Evolutionary conservation across 1,284 basidiomycete species (phyloP).

Genomic region (Hortiboletus rubellus): DNA sequence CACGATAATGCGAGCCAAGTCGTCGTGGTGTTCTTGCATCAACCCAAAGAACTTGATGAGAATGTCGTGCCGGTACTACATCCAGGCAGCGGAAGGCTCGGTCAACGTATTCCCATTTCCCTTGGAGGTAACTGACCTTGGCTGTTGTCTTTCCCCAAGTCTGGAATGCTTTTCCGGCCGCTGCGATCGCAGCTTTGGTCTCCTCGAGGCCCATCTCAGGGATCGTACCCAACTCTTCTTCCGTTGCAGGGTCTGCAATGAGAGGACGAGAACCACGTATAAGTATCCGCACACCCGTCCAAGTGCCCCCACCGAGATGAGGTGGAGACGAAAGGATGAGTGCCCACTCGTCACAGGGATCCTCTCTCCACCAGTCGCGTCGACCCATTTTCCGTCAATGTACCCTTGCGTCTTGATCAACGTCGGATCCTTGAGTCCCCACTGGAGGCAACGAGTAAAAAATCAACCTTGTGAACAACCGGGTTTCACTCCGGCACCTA

Average conservation of each 20-base stretch:
- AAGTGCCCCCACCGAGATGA: not conserved
- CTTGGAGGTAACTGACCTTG: constrained; percentile 48
- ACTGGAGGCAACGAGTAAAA: constrained; percentile 39
- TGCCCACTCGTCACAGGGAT: constrained; percentile 76
- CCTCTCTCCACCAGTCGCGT: constrained; percentile 68
- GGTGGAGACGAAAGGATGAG: not conserved
- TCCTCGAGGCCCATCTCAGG: constrained; percentile 87
- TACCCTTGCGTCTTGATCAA: constrained; percentile 75
- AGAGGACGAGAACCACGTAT: not conserved
- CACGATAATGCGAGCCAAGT: constrained; percentile 79
- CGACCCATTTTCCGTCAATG: constrained; percentile 83
- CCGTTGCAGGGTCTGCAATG: constrained; percentile 77
- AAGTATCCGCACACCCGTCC: not conserved
- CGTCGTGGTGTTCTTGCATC: constrained; percentile 79
- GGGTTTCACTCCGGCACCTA: constrained; percentile 13
- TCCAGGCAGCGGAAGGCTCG: not conserved
- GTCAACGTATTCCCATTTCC: not conserved
- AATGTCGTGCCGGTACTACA: constrained; percentile 75
- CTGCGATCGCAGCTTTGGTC: constrained; percentile 77
- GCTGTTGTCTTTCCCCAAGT: constrained; percentile 81
- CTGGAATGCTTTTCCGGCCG: constrained; percentile 75
- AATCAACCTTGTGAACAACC: not conserved
- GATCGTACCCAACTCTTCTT: constrained; percentile 74
- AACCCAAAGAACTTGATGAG: constrained; percentile 71
- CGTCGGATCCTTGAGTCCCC: constrained; percentile 73